Conservation (phyloP, 2,329 filamentous ascomycete genomes). For the Diaporthe batatas region DNA sequence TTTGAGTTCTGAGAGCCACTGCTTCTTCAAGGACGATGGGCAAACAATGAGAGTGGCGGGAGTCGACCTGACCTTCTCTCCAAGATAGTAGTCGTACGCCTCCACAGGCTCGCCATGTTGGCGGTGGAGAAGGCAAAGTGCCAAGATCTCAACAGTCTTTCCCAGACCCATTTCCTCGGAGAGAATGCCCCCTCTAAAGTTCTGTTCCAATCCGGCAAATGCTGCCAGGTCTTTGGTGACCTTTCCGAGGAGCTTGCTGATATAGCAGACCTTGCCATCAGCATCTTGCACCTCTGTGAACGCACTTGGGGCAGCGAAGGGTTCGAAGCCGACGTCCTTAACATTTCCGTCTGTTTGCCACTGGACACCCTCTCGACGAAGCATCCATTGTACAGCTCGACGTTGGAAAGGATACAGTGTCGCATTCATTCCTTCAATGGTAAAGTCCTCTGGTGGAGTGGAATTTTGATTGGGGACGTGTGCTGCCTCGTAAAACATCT, state of each 20-base stretch:
- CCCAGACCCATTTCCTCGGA: slow-evolving; percentile 88
- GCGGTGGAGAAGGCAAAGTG: slow-evolving; percentile 75
- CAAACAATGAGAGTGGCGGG: slow-evolving; percentile 73
- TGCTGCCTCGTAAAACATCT: slow-evolving; percentile 78
- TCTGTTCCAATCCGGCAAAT: slow-evolving; percentile 57
- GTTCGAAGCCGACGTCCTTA: slow-evolving; percentile 44
- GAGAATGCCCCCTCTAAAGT: slow-evolving; percentile 73
- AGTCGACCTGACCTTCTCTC: slow-evolving; percentile 60
- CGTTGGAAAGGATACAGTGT: slow-evolving; percentile 80
- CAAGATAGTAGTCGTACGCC: slow-evolving; percentile 56
- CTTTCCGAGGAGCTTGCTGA: slow-evolving; percentile 73
- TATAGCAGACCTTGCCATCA: slow-evolving; percentile 53
- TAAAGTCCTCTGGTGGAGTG: slow-evolving; percentile 53
- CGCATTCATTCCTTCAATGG: slow-evolving; percentile 60
- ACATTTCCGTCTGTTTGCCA: slow-evolving; percentile 53
- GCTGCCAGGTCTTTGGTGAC: slow-evolving; percentile 63
- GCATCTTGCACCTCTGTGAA: slow-evolving; percentile 61
- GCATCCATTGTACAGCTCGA: slow-evolving; percentile 77
- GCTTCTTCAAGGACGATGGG: slow-evolving; percentile 67
- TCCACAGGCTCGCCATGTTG: slow-evolving; percentile 50
- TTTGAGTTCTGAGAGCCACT: slow-evolving; percentile 73
- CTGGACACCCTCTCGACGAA: slow-evolving; percentile 73
- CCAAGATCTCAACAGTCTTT: slow-evolving; percentile 82
- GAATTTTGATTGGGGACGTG: slow-evolving; percentile 68
- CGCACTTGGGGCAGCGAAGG: slow-evolving; percentile 54